Conservation (phyloP, 495 filamentous ascomycete species). For the Podospora tetraspora region DNA sequence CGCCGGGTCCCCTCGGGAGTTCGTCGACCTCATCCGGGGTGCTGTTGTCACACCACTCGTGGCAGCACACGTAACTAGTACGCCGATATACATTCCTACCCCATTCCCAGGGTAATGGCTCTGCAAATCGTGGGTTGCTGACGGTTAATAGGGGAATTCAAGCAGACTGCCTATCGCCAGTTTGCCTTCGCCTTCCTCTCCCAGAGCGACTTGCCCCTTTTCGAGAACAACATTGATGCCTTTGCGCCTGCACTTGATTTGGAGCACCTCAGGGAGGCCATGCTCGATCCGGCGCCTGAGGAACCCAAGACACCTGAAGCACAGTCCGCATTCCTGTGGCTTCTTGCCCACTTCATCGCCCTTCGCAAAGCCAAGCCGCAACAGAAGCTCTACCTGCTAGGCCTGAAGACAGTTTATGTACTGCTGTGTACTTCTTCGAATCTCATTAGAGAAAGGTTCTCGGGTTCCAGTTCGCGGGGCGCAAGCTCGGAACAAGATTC, state of each 20-base stretch:
- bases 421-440: constrained; percentile 24
- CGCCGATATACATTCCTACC: not conserved
- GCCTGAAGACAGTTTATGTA: constrained; percentile 23
- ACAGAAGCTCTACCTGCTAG: constrained; percentile 12
- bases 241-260: constrained; percentile 23
- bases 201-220: constrained; percentile 18
- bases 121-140: not conserved
- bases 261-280: constrained; percentile 26
- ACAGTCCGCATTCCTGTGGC: constrained; percentile 54
- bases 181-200: constrained; percentile 38
- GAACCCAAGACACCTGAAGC: constrained; percentile 16
- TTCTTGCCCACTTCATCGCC: constrained; percentile 76
- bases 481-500: constrained; percentile 7
- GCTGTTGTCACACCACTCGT: constrained; percentile 22
- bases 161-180: constrained; percentile 28
- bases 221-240: constrained; percentile 16
- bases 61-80: constrained; percentile 17
- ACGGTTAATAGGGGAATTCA: constrained; percentile 14
- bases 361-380: constrained; percentile 51
- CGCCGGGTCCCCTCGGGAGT: constrained; percentile 9
- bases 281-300: constrained; percentile 9
- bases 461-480: constrained; percentile 4
- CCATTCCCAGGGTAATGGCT: not conserved
- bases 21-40: constrained; percentile 8
- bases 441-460: constrained; percentile 23